Percentiles rank a stretch among this genome's conserved stretches.
These are phyloP conservation scores for Solanum peruvianum DNA, from an alignment of 257 asterid genomes.

Conservation along the genomic window DNA sequence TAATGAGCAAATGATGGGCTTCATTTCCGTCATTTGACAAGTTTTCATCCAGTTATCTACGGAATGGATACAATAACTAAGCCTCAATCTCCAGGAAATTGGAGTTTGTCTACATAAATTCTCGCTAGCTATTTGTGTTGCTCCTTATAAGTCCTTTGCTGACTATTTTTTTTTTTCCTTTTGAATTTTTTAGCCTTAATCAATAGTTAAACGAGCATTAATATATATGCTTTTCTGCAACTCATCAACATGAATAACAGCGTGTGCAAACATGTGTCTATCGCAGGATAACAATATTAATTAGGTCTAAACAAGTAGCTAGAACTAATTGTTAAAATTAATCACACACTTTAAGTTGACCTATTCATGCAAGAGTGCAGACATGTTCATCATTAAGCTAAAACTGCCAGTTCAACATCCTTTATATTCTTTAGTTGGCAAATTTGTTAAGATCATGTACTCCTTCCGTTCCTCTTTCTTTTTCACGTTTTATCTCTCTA, in stretches of 20 bases:
- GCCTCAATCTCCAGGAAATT: no score
- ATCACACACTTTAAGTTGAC: not conserved
- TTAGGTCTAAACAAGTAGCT: not conserved
- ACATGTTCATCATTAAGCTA: not conserved
- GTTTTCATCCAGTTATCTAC: no score
- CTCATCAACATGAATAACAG: not conserved
- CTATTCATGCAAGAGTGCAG: not conserved
- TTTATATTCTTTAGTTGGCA: not conserved
- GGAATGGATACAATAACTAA: no score
- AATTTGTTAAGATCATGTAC: not conserved
- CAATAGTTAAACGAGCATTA: not conserved
- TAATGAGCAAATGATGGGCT: no score
- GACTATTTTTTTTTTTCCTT: not conserved
- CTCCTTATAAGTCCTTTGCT: not conserved
- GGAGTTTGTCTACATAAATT: no score
- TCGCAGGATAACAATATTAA: no score
- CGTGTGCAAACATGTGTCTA: no score
- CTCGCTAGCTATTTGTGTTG: no score
- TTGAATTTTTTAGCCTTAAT: not conserved
- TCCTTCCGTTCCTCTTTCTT: no score
- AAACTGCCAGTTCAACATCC: not conserved
- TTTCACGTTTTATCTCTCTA: no score
- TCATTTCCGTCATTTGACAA: no score
- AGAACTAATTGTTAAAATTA: not conserved
- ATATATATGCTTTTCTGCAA: not conserved